Evolutionary conservation across 2,329 filamentous ascomycete species (phyloP), one percentile per base, ranked within the genome.

Genomic region (Hypomyces perniciosus): DNA sequence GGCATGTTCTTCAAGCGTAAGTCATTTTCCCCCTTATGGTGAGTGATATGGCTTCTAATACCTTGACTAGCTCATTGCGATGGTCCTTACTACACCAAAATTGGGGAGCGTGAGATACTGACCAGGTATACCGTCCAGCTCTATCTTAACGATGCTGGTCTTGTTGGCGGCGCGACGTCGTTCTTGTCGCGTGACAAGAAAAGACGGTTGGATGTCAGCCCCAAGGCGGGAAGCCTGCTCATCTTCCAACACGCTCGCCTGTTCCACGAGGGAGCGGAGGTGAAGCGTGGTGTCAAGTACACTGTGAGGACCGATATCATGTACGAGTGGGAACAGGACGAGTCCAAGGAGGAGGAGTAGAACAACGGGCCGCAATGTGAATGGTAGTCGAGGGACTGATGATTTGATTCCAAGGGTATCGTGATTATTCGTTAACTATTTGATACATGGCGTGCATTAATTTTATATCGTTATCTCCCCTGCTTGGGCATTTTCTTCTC

Each of bases 1-100:
- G 87, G 86, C 0, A 83, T 90, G 59, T 92, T 84, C 62, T 93
- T 95, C 60, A 78, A 76, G 54, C 75, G 72, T 73, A 50, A 63
- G 71, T 49, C 7, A 20, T 4, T 30, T 30, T 6, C 26, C 35
- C 7, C 35, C 27, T 20, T 38, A 37, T 34, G 31, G 28, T 26
- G 26, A 12, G n/a, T 13, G 37, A 28, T 20, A 13, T 20, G 20
- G 8, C 3, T 5, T 39, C 48, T 51, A 29, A 52, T 8, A 27
- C 26, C 7, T 4, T 42, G 26, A 28, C 28, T n/a, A 82, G 73
- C 83, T 4, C 88, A 92, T 62, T 83, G 78, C 57, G 88, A 92
- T 61, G 82, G 79, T 0, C 59, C 71, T 0, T 92, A 86, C 58
- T 70, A 71, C 45, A 83, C 80, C 12, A 49, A 53, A 5, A 73